phyloP scores from a whole-genome alignment of 139 green algal species.

The Chlorella sp. region DNA sequence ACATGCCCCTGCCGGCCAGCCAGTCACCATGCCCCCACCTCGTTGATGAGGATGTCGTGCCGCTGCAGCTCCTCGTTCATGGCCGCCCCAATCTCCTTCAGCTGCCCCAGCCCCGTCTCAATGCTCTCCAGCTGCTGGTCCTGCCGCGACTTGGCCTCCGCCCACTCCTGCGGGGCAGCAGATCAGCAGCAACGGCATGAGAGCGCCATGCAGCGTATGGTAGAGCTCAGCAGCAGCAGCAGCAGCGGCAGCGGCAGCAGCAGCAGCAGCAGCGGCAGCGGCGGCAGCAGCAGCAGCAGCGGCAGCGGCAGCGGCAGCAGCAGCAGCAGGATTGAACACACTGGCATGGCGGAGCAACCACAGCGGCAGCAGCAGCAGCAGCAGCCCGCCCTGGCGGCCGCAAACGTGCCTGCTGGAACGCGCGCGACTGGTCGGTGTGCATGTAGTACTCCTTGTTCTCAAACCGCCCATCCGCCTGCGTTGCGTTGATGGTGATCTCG shows the following conservation, averaged over 20 bases:
- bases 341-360: background rate
- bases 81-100: slow-evolving; percentile 78
- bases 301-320: too few relatives aligned
- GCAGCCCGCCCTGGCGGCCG: too few relatives aligned
- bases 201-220: too few relatives aligned
- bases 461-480: slow-evolving; percentile 30
- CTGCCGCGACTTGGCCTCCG: slow-evolving; percentile 70
- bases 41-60: slow-evolving; percentile 85
- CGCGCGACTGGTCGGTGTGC: slow-evolving; percentile 63
- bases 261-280: too few relatives aligned
- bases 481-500: slow-evolving; percentile 34
- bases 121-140: slow-evolving; percentile 84
- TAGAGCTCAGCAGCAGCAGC: too few relatives aligned
- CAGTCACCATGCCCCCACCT: slow-evolving; percentile 34
- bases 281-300: too few relatives aligned
- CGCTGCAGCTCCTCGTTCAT: slow-evolving; percentile 83
- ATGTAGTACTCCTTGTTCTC: slow-evolving; percentile 57
- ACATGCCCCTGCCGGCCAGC: background rate
- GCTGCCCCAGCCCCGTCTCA: slow-evolving; percentile 67
- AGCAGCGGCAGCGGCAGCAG: too few relatives aligned
- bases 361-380: background rate
- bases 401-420: slow-evolving; percentile 57
- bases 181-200: too few relatives aligned
- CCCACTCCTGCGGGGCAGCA: slow-evolving; percentile 61
- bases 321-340: background rate